Evolutionary conservation across 352 stramenopile species (phyloP).

Genomic region (Globisporangium solare): DNA sequence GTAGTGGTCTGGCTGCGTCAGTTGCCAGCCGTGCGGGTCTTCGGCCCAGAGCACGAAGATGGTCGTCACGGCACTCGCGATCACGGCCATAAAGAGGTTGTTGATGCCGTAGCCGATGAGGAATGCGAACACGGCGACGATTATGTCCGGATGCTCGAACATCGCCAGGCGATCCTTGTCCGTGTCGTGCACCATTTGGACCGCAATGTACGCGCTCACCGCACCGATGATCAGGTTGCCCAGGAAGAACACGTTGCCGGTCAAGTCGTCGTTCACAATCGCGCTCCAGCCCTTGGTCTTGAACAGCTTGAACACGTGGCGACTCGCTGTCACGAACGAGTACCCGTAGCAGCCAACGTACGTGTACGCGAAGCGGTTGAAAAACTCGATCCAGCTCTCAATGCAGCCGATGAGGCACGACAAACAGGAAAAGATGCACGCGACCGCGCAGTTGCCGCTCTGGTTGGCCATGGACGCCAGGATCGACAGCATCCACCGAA

Average conservation of each 20-base stretch:
- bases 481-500: slow-evolving; percentile 60
- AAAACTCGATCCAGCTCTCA: slow-evolving; percentile 84
- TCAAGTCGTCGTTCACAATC: slow-evolving; percentile 88
- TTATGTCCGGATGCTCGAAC: slow-evolving; percentile 57
- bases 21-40: slow-evolving; percentile 68
- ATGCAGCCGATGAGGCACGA: slow-evolving; percentile 79
- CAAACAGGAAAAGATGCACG: slow-evolving; percentile 60
- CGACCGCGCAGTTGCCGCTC: slow-evolving; percentile 72
- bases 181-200: slow-evolving; percentile 43
- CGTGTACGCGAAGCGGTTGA: slow-evolving; percentile 87
- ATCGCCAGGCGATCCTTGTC: slow-evolving; percentile 52
- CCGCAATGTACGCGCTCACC: slow-evolving; percentile 55
- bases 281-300: slow-evolving; percentile 76
- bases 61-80: slow-evolving; percentile 71
- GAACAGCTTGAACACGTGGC: slow-evolving; percentile 80
- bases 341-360: slow-evolving; percentile 88
- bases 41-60: slow-evolving; percentile 85
- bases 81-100: slow-evolving; percentile 69
- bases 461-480: slow-evolving; percentile 52
- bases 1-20: slow-evolving; percentile 71
- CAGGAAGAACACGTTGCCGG: slow-evolving; percentile 80
- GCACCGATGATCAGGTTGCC: slow-evolving; percentile 73
- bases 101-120: slow-evolving; percentile 71
- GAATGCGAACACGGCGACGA: slow-evolving; percentile 72
- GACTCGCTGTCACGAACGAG: slow-evolving; percentile 74